Conservation (phyloP, 768 basidiomycete genomes). For the Termitomyces sp. region DNA sequence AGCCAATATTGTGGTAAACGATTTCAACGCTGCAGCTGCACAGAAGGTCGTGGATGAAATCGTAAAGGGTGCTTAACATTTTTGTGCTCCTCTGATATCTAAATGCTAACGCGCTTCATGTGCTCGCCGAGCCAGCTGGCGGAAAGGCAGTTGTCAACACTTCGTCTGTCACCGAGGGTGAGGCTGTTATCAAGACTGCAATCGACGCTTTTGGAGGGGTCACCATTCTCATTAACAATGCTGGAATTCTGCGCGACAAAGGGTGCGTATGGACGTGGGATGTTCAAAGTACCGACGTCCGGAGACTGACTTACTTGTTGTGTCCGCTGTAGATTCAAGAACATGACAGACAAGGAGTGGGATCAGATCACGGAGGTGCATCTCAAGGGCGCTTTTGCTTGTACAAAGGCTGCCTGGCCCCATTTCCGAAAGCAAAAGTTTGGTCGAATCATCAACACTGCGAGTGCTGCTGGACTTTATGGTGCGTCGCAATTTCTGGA, state of each 20-base stretch:
- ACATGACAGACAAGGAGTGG: conserved; percentile 95
- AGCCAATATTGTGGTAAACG: conserved; percentile 94
- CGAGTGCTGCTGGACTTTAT: conserved; percentile 92
- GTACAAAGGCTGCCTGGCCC: conserved; percentile 95
- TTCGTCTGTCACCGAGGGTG: conserved; percentile 84
- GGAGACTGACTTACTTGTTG: background rate
- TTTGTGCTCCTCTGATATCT: background rate
- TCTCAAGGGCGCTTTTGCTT: conserved; percentile 89
- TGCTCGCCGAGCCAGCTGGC: conserved; percentile 55
- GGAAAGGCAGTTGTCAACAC: conserved; percentile 88
- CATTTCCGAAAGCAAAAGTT: conserved; percentile 93
- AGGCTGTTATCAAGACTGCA: conserved; percentile 82
- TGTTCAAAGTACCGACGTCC: background rate
- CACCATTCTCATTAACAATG: conserved; percentile 94
- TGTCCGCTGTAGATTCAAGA: conserved; percentile 71
- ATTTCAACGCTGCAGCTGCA: conserved; percentile 84
- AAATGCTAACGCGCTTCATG: conserved; percentile 6
- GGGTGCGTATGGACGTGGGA: conserved; percentile 43
- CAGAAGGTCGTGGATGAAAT: conserved; percentile 94
- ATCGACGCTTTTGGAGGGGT: conserved; percentile 81
- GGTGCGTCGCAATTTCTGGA: conserved; percentile 44
- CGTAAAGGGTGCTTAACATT: conserved; percentile 53
- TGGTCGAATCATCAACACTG: conserved; percentile 91
- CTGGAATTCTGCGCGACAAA: conserved; percentile 84
- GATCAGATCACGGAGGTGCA: conserved; percentile 89